Percentiles rank a stretch among this genome's conserved stretches.
Evolutionary conservation across 768 basidiomycete species (phyloP).

Genomic region (Tulasnella sp.): DNA sequence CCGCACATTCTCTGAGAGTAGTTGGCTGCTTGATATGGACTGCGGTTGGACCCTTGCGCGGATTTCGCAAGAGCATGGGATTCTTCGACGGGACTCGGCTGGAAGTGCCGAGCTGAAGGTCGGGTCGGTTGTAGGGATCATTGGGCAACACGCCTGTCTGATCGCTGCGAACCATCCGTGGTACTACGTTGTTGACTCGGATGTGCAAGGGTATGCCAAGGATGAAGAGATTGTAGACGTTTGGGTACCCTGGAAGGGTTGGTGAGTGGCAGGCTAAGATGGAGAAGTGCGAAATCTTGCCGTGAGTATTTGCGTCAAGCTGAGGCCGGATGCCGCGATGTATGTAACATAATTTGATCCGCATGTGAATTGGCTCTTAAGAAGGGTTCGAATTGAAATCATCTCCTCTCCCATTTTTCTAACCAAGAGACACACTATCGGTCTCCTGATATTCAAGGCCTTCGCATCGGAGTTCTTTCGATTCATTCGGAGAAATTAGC

Average conservation of each 20-base stretch:
- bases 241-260: constrained; percentile 89
- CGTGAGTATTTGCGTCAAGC: too few relatives aligned
- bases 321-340: too few relatives aligned
- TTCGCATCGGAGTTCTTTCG: too few relatives aligned
- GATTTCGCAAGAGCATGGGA: constrained; percentile 58
- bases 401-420: too few relatives aligned
- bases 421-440: too few relatives aligned
- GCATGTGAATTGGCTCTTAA: too few relatives aligned
- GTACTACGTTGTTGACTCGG: constrained; percentile 75
- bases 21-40: neutral
- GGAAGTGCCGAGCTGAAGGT: constrained; percentile 36
- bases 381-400: too few relatives aligned
- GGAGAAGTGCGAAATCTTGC: too few relatives aligned
- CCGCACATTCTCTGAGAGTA: neutral
- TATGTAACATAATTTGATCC: too few relatives aligned
- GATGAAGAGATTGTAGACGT: constrained; percentile 59
- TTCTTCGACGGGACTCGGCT: constrained; percentile 33
- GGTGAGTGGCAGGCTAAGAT: constrained; percentile 38
- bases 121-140: constrained; percentile 59
- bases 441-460: too few relatives aligned
- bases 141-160: constrained; percentile 82
- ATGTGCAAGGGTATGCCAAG: constrained; percentile 28
- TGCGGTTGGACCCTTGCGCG: constrained; percentile 31
- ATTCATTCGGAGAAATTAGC: neutral
- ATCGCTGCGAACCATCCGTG: constrained; percentile 72